Evolutionary conservation across 2,329 filamentous ascomycete genomes (phyloP), one percentile per base, ranked within the genome.

Genomic region (Sporothrix pseudoabietina): DNA sequence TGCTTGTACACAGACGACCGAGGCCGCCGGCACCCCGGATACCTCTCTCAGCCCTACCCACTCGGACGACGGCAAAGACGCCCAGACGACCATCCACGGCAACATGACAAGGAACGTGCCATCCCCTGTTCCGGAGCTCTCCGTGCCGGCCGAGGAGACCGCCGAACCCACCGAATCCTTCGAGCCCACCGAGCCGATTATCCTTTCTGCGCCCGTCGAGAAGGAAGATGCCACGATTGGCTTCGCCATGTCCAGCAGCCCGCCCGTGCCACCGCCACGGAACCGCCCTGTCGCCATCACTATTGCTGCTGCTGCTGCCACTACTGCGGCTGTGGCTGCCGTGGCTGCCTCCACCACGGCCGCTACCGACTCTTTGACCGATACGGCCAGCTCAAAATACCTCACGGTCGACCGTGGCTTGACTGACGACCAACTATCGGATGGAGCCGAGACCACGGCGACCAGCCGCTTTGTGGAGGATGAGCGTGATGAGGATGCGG

Each of bases 1-100:
- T 76, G 89, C 90, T 35, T 88, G 84, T 54, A 91, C 89, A 1
- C 91, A 91, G 80, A 91, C 89, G 80, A 91, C 89, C 22, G 86
- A 86, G 52, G 82, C 82, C n/a, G 80, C 81, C 75, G 85, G 79
- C 75, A 89, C 83, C 74, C 85, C 87, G 72, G 84, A 83, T 77
- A 90, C 84, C 73, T 88, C 83, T 30, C 88, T 85, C 71, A 90
- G 83, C 80, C 85, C 84, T 3, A 84, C 84, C 22, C 85, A 85
- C 74, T 77, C 76, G 4, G 87, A 86, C 77, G 86, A 88, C 71
- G 86, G 85, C 10, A 82, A 82, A 32, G 82, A 83, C 69, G 69
- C 39, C 10, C 57, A 69, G 12, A 39, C 55, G 9, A 30, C 44
- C 19, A 63, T 22, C 59, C 35, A 7, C 61, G 44, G 44, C 61